These are phyloP conservation scores for Spinacia oleracea DNA, from an alignment of 179 eudicot genomes.

Conservation along the genomic window DNA sequence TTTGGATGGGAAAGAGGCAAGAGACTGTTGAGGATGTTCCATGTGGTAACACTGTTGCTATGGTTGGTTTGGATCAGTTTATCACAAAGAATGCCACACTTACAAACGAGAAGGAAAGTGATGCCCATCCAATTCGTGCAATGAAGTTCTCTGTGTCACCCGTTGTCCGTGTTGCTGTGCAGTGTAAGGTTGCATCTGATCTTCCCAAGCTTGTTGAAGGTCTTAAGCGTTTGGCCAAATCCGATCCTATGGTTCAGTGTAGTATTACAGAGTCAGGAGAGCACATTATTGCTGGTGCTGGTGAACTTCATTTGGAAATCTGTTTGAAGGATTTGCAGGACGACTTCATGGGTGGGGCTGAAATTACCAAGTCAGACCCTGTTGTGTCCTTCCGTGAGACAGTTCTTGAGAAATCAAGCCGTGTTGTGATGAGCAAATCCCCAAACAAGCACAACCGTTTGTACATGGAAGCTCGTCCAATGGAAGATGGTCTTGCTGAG, in stretches of 20 bases:
- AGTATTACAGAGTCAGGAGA: conserved; percentile 35
- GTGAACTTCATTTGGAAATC: conserved; percentile 30
- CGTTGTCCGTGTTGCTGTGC: conserved; percentile 32
- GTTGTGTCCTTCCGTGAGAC: conserved; percentile 33
- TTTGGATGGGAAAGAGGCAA: conserved; percentile 37
- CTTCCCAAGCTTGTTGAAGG: conserved; percentile 41
- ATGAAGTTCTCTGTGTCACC: conserved; percentile 38
- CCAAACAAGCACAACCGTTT: conserved; percentile 35
- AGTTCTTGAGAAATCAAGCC: conserved; percentile 21
- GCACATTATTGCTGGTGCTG: conserved; percentile 32
- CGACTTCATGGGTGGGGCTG: conserved; percentile 34
- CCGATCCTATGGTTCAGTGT: conserved; percentile 43
- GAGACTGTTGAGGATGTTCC: conserved; percentile 34
- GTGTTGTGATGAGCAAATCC: conserved; percentile 29
- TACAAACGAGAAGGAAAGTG: conserved; percentile 41
- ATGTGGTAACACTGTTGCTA: conserved; percentile 32
- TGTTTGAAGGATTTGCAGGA: conserved; percentile 33
- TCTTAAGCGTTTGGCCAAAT: conserved; percentile 40
- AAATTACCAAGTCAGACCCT: conserved; percentile 28
- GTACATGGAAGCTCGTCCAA: conserved; percentile 31
- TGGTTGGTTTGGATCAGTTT: conserved; percentile 33
- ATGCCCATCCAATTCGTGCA: conserved; percentile 42
- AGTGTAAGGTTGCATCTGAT: conserved; percentile 33
- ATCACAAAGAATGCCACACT: conserved; percentile 34
- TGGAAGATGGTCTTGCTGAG: conserved; percentile 31